These are phyloP conservation scores for Danielia reshetovae DNA, from an alignment of 805 yeast genomes.

Conservation along the genomic window DNA sequence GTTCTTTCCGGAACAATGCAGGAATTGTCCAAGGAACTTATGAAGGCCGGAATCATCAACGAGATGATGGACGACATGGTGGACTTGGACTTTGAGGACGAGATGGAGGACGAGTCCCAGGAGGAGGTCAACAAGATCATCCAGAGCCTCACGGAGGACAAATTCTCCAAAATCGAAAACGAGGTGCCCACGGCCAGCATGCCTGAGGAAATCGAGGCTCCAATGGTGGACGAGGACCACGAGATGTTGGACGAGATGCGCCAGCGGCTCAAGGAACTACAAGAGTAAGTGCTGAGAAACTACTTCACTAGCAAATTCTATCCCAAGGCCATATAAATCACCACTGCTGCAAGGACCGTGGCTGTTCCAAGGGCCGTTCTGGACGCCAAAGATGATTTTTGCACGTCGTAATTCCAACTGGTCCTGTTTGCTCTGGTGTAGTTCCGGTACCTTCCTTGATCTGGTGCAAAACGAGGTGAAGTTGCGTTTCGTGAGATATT, in stretches of 20 bases:
- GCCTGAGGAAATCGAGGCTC: conserved; percentile 13
- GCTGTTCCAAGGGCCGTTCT: too few relatives aligned
- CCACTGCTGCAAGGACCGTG: too few relatives aligned
- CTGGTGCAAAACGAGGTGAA: too few relatives aligned
- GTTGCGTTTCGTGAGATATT: too few relatives aligned
- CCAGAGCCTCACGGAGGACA: conserved; percentile 36
- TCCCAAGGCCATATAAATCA: too few relatives aligned
- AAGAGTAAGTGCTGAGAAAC: conserved; percentile 36
- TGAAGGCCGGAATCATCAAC: conserved; percentile 81
- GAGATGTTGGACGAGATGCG: conserved; percentile 81
- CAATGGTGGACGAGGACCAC: conserved; percentile 61
- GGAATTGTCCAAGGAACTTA: conserved; percentile 79
- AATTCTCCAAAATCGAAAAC: conserved; percentile 31
- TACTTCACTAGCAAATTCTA: too few relatives aligned
- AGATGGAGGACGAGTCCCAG: conserved; percentile 62
- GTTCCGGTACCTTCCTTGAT: too few relatives aligned
- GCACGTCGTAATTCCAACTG: too few relatives aligned
- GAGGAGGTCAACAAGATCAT: conserved; percentile 62
- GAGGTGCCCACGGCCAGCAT: conserved; percentile 31
- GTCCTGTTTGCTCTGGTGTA: too few relatives aligned
- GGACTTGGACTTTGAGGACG: conserved; percentile 62
- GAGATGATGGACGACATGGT: conserved; percentile 94
- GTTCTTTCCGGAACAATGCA: conserved; percentile 79
- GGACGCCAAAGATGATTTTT: too few relatives aligned
- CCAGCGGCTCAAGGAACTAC: conserved; percentile 81